Evolutionary conservation across 768 basidiomycete species (phyloP), one percentile per base, ranked within the genome.

Genomic region (Boletus tomentosulus): DNA sequence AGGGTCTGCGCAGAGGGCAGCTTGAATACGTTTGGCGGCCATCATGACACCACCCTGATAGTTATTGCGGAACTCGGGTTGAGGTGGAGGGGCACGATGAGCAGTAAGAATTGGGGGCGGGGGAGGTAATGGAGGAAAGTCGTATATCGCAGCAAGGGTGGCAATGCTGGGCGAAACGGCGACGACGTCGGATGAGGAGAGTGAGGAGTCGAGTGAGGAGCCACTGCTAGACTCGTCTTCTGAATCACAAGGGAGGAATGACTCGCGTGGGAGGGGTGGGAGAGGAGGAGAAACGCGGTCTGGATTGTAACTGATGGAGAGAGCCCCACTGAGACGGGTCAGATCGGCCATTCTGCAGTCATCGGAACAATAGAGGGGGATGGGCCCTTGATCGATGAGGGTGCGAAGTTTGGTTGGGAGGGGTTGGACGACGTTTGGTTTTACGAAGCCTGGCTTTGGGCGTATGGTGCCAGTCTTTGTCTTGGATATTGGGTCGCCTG

Each of bases 321-420:
- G 70, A 48, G 66, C 71, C 34, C 72, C 72, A 37, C 73, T 66
- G 27, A 62, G 63, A 61, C 67, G 67, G 62, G 74, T 73, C 60
- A 84, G 65, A 67, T 92, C 89, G 38, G 72, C 71, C 39, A 84
- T 67, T 55, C 80, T 76, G 66, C 89, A 92, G 62, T 85, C 80
- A 57, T 89, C 86, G 1, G 89, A 91, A 71, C 89, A 92, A 73
- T 92, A 92, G 54, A 92, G 78, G 19, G 89, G 89, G 1, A 81
- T 83, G n/a, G 87, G 89, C 1, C 77, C 76, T 67, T 87, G 87
- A 73, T 89, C 87, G 72, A 91, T 90, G 71, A 89, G 76, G 11
- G 83, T 82, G 44, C 83, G 83, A 41, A 79, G 76, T 65, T 81
- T 80, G 42, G 74, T 55, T 2, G 73, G 73, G n/a, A 66, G 41